Percentiles rank a stretch among this genome's conserved stretches.
Conservation (phyloP, 2,329 filamentous ascomycete species). For the Dactylonectria estremocensis region DNA sequence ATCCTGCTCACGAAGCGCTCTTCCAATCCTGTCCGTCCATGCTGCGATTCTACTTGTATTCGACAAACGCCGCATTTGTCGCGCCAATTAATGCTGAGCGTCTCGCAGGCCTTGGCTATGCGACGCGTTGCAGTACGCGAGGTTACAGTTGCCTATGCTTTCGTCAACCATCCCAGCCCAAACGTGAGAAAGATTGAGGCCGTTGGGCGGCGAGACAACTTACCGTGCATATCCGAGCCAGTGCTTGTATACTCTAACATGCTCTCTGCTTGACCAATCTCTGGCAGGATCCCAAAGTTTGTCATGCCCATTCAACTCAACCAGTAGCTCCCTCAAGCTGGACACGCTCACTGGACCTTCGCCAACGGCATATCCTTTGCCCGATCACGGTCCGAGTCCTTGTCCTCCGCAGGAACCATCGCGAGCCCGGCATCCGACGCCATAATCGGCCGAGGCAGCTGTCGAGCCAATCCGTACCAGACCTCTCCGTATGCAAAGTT, state of each 20-base stretch:
- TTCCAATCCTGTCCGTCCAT: neutral
- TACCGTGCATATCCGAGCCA: neutral
- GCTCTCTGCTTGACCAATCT: neutral
- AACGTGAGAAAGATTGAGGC: neutral
- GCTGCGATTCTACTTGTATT: neutral
- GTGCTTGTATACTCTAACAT: neutral
- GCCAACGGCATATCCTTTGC: neutral
- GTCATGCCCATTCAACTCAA: neutral
- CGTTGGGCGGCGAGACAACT: neutral
- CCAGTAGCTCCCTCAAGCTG: neutral
- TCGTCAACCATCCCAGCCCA: neutral
- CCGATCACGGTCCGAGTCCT: neutral
- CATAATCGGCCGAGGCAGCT: slow-evolving; percentile 51
- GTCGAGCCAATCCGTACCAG: slow-evolving; percentile 48
- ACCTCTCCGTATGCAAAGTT: slow-evolving; percentile 51
- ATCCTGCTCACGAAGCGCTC: slow-evolving; percentile 3
- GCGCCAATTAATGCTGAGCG: neutral
- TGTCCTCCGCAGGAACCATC: neutral
- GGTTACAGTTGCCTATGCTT: neutral
- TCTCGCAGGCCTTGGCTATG: neutral
- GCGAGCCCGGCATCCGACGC: slow-evolving; percentile 39
- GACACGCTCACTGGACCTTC: neutral
- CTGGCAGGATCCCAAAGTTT: neutral
- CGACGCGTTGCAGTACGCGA: slow-evolving; percentile 1
- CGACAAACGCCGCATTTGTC: neutral